Evolutionary conservation across 148 eudicot genomes (phyloP), one percentile per base, ranked within the genome.

Genomic region (Mesembryanthemum crystallinum): DNA sequence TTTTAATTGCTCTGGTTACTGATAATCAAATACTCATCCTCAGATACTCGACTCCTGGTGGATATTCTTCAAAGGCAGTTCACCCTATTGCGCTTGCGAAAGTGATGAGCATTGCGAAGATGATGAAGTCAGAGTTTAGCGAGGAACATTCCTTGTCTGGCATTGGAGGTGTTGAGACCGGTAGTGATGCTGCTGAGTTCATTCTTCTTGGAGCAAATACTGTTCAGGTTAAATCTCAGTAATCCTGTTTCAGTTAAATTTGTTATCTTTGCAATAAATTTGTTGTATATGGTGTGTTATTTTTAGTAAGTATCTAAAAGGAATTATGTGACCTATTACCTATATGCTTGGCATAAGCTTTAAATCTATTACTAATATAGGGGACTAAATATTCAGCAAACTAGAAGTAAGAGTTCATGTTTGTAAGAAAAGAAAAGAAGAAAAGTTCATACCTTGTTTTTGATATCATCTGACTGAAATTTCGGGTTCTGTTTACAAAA

Each of bases 81-180:
- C 97, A 86, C 82, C 99, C 99, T 80, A 92, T 95, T 86, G 99
- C 99, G n/a, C 97, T 95, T 78, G 99, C 89, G 17, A 92, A 91
- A 84, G 99, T 95, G 70, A 95, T 92, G 99, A 92, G 64, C 84
- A 95, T 95, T 85, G 97, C 99, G 45, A 86, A 83, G 80, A 95
- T 95, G 99, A 95, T 92, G 94, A 88, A 92, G 76, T 79, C 85
- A 8, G 97, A 92, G 73, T 95, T 89, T 73, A 86, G 83, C 51
- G 78, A 83, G 79, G 98, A 87, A 30, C 84, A 74, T 72, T 95
- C 99, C 37, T 91, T 95, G 67, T 92, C 99, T 76, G 99, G 89
- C 45, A 95, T 95, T 78, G 99, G 99, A 80, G 99, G 99, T 67
- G 98, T 95, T 43, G 99, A 95, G 85, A 89, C 91, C 27, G 99